Evolutionary conservation across 1,139 yeast species (phyloP).

Genomic region (Scheffersomyces stambukii): DNA sequence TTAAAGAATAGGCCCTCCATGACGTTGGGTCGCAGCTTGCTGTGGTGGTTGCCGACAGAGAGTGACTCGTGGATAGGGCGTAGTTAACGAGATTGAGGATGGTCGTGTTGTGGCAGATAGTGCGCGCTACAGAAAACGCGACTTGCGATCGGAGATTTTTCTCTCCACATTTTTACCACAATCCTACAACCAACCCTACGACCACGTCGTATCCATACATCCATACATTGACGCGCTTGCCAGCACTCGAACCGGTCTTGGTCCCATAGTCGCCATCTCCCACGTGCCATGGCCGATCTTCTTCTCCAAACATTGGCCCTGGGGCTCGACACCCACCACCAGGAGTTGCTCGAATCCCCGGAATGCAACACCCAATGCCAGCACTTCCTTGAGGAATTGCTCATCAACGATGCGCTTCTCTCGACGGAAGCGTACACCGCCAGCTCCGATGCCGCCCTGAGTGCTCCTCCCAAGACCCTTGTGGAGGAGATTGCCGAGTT

Average conservation of each 20-base stretch:
- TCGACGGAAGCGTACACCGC: conserved; percentile 35
- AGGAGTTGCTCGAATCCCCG: conserved; percentile 10
- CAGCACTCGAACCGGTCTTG: too few relatives aligned
- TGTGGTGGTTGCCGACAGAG: background rate
- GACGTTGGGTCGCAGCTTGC: background rate
- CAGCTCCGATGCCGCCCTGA: conserved; percentile 4
- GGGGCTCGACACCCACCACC: conserved; percentile 17
- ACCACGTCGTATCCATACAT: background rate
- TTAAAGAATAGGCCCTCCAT: conserved; percentile 53
- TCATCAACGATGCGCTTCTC: conserved; percentile 38
- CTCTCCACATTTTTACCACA: background rate
- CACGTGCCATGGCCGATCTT: conserved; percentile 17
- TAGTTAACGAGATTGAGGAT: background rate
- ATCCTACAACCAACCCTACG: background rate
- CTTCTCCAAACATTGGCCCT: conserved; percentile 19
- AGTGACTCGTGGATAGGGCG: background rate
- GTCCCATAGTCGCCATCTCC: too few relatives aligned
- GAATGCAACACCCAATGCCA: conserved; percentile 13
- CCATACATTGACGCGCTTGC: background rate
- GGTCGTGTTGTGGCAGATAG: background rate
- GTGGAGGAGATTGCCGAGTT: conserved; percentile 47
- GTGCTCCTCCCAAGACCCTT: conserved; percentile 22
- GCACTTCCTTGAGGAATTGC: conserved; percentile 21
- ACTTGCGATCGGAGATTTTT: too few relatives aligned
- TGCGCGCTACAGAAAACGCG: too few relatives aligned